Evolutionary conservation across 805 yeast species (phyloP).

Genomic region (Candida qinlingensis): DNA sequence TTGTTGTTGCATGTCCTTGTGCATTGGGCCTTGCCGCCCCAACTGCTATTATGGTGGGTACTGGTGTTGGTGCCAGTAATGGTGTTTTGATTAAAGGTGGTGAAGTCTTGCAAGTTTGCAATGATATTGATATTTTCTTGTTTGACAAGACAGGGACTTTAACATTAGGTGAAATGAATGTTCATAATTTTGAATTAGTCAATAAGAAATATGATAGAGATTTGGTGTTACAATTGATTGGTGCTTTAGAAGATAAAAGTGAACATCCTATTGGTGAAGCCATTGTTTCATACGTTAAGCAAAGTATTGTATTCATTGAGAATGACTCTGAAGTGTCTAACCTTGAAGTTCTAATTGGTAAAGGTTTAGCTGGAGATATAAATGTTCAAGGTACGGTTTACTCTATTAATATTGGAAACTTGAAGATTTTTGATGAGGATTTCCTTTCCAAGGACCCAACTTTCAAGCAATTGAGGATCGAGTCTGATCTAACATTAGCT

Average conservation of each 20-base stretch:
- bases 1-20: conserved; percentile 98
- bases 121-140: conserved; percentile 56
- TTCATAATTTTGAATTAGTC: conserved; percentile 22
- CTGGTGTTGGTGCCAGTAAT: conserved; percentile 88
- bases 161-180: conserved; percentile 76
- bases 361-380: conserved; percentile 30
- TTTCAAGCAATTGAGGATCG: conserved; percentile 16
- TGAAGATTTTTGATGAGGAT: conserved; percentile 14
- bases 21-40: conserved; percentile 97
- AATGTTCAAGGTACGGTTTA: conserved; percentile 19
- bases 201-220: conserved; percentile 8
- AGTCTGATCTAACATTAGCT: conserved; percentile 40
- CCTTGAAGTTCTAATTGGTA: conserved; percentile 32
- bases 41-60: conserved; percentile 98
- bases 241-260: conserved; percentile 57
- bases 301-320: conserved; percentile 2
- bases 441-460: conserved; percentile 11
- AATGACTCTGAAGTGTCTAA: conserved; percentile 11
- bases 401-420: conserved; percentile 50
- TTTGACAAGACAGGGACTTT: conserved; percentile 97
- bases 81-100: conserved; percentile 95
- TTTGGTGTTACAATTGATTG: conserved; percentile 44
- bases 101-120: conserved; percentile 72
- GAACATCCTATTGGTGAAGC: conserved; percentile 91
- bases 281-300: conserved; percentile 37